Conservation (phyloP, 225 moss, liverwort and hornwort species). For the Marchantia paleacea region DNA sequence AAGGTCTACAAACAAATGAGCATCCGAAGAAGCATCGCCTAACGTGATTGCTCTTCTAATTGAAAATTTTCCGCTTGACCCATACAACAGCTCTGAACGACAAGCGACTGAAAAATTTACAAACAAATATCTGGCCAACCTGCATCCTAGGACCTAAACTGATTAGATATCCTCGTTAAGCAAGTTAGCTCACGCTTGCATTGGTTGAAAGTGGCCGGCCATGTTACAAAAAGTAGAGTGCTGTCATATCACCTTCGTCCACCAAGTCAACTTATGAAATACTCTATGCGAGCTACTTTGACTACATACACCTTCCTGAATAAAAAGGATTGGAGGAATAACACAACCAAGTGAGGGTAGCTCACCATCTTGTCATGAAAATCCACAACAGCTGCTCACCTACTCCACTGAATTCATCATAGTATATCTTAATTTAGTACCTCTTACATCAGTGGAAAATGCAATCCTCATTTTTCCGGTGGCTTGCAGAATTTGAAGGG, state of each 20-base stretch:
- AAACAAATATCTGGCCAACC: background rate
- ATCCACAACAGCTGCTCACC: background rate
- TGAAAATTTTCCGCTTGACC: background rate
- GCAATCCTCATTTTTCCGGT: too few species aligned
- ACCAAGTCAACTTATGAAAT: background rate
- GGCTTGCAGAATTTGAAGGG: too few species aligned
- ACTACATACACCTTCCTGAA: background rate
- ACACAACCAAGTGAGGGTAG: background rate
- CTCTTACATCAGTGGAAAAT: too few species aligned
- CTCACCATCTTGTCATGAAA: background rate
- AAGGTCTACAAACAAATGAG: too few species aligned
- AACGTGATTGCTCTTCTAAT: too few species aligned
- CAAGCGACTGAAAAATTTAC: too few species aligned
- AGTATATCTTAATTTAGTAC: too few species aligned
- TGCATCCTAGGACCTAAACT: background rate
- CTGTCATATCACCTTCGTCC: background rate
- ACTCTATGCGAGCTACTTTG: background rate
- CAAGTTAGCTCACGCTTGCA: background rate
- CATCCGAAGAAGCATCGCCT: too few species aligned
- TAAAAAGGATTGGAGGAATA: background rate
- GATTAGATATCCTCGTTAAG: background rate
- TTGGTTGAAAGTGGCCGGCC: background rate
- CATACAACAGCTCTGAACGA: background rate
- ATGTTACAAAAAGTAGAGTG: background rate
- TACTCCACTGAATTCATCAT: background rate